These are phyloP conservation scores for Kwoniella dejecticola DNA, from an alignment of 768 basidiomycete genomes.

Conservation along the genomic window DNA sequence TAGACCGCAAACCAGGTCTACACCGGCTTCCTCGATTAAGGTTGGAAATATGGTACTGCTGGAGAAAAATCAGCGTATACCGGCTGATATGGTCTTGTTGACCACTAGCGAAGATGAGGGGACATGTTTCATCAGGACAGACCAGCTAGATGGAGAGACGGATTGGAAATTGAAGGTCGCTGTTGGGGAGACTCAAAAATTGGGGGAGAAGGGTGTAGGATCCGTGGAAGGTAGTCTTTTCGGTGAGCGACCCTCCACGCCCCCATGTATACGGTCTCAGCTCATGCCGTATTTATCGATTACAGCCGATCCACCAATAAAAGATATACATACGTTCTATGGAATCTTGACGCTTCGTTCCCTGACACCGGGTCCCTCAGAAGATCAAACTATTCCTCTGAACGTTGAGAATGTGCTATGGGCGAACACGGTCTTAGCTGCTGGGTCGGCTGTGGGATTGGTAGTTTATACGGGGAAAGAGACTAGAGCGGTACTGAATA, in stretches of 20 bases:
- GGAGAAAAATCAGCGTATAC: slow-evolving; percentile 97
- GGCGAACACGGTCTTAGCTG: slow-evolving; percentile 96
- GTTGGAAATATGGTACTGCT: slow-evolving; percentile 88
- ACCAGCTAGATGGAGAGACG: slow-evolving; percentile 97
- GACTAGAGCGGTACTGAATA: slow-evolving; percentile 98
- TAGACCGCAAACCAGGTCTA: slow-evolving; percentile 62
- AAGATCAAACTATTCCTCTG: slow-evolving; percentile 63
- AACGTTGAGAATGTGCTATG: slow-evolving; percentile 94
- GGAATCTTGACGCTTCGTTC: slow-evolving; percentile 74
- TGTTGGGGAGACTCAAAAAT: slow-evolving; percentile 76
- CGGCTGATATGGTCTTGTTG: slow-evolving; percentile 87
- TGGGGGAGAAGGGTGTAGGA: slow-evolving; percentile 63
- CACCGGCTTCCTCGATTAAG: slow-evolving; percentile 82
- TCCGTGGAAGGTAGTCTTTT: slow-evolving; percentile 84
- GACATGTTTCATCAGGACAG: slow-evolving; percentile 95
- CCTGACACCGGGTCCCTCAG: slow-evolving; percentile 22
- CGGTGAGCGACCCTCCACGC: slow-evolving; percentile 59
- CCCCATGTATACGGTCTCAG: neutral
- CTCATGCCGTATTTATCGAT: slow-evolving; percentile 1
- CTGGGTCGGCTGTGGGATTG: slow-evolving; percentile 88
- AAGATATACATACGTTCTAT: slow-evolving; percentile 93
- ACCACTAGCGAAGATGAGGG: slow-evolving; percentile 85
- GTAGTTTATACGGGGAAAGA: slow-evolving; percentile 93
- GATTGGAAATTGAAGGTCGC: slow-evolving; percentile 98
- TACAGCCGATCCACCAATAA: slow-evolving; percentile 87